Evolutionary conservation across 2,329 filamentous ascomycete species (phyloP).

Genomic region (Aspergillus piperis): DNA sequence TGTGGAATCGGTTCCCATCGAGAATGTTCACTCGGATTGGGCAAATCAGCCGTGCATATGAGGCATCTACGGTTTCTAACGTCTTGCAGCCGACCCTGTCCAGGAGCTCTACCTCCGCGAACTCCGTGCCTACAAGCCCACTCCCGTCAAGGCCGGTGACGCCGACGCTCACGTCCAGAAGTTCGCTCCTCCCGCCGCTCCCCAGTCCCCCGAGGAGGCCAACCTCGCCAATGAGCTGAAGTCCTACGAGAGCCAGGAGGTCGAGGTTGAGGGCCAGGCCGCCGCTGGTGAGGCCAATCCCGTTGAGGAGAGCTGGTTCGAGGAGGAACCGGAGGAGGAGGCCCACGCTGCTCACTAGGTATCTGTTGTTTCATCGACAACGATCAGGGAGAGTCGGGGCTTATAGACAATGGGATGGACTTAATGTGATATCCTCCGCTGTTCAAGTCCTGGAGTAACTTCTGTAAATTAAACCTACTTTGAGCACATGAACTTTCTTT

Average conservation of each 20-base stretch:
- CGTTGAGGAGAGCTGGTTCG: conserved; percentile 75
- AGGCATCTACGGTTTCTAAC: conserved; percentile 21
- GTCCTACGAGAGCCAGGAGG: conserved; percentile 90
- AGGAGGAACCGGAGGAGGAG: conserved; percentile 64
- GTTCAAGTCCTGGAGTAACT: conserved; percentile 22
- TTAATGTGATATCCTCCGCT: conserved; percentile 23
- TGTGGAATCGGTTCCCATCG: conserved; percentile 26
- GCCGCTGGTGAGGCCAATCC: conserved; percentile 62
- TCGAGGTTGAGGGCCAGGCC: conserved; percentile 90
- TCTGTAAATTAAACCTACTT: conserved; percentile 33
- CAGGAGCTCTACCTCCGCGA: conserved; percentile 97
- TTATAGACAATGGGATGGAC: conserved; percentile 28
- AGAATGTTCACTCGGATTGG: not conserved
- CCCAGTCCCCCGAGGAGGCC: conserved; percentile 87
- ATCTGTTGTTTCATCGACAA: conserved; percentile 26
- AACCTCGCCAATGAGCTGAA: conserved; percentile 89
- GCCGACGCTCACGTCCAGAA: conserved; percentile 87
- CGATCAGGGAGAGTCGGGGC: conserved; percentile 31
- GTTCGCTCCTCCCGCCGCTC: conserved; percentile 77
- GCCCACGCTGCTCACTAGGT: conserved; percentile 48
- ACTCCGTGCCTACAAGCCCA: conserved; percentile 90
- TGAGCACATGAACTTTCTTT: conserved; percentile 27
- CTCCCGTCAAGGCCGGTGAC: conserved; percentile 80
- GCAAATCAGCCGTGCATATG: conserved; percentile 4
- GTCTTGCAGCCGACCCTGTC: conserved; percentile 79